phyloP scores from a whole-genome alignment of 371 early-diverging fungal species.

The Circinella minor region DNA sequence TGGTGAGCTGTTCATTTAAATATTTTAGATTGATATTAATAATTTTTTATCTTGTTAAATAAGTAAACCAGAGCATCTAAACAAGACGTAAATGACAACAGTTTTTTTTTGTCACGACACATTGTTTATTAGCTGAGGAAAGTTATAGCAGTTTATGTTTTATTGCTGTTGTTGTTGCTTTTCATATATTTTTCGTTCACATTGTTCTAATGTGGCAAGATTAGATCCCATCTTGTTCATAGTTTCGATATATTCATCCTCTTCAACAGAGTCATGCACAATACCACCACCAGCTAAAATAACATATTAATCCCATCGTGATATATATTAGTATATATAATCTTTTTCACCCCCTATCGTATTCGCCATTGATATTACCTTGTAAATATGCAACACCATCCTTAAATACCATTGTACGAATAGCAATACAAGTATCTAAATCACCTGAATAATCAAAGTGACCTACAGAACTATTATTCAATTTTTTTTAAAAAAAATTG shows the following conservation, averaged over 20 bases:
- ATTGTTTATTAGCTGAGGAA: too few relatives aligned
- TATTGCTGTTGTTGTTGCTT: slow-evolving; percentile 34
- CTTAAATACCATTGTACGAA: slow-evolving; percentile 97
- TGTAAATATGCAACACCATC: slow-evolving; percentile 94
- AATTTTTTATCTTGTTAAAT: too few relatives aligned
- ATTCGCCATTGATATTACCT: slow-evolving; percentile 29
- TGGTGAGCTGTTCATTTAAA: too few relatives aligned
- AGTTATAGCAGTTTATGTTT: too few relatives aligned
- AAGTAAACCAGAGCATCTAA: too few relatives aligned
- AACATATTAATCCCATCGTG: background rate
- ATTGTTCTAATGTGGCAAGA: slow-evolving; percentile 81
- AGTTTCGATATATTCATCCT: slow-evolving; percentile 94
- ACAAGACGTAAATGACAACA: too few relatives aligned
- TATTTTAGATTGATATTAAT: too few relatives aligned
- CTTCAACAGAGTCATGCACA: slow-evolving; percentile 92
- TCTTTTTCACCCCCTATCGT: background rate
- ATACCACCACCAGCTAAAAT: slow-evolving; percentile 85
- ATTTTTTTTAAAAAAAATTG: background rate
- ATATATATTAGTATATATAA: background rate
- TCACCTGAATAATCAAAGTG: slow-evolving; percentile 93
- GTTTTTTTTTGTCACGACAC: background rate
- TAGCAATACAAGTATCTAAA: slow-evolving; percentile 96
- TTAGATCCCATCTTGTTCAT: slow-evolving; percentile 93
- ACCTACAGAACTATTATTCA: slow-evolving; percentile 72
- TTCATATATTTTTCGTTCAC: slow-evolving; percentile 67